Evolutionary conservation across 148 eudicot species (phyloP).

Genomic region (Vaccinium darrowii): DNA sequence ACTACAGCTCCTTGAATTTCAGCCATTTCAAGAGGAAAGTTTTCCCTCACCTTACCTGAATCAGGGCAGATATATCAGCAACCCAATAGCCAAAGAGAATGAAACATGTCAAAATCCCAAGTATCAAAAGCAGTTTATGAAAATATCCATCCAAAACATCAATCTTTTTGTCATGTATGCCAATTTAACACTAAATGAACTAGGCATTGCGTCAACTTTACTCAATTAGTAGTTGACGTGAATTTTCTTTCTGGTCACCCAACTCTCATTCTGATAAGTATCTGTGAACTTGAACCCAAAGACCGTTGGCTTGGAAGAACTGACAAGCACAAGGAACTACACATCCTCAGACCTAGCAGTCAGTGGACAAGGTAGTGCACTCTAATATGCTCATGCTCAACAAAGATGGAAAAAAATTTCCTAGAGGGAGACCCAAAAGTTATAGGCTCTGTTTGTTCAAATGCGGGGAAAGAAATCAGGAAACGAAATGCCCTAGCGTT

Average conservation of each 20-base stretch:
- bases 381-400: background rate
- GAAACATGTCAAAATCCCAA: background rate
- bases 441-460: background rate
- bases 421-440: background rate
- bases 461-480: background rate
- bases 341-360: background rate
- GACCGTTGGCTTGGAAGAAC: background rate
- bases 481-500: slow-evolving; percentile 2
- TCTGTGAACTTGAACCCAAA: background rate
- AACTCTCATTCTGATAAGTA: background rate
- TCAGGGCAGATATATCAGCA: slow-evolving; percentile 9
- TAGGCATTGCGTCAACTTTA: background rate
- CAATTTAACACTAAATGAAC: background rate
- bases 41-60: slow-evolving; percentile 85
- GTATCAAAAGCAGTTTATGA: background rate
- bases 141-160: background rate
- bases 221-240: background rate
- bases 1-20: slow-evolving; percentile 94
- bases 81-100: background rate
- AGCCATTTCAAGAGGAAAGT: slow-evolving; percentile 99
- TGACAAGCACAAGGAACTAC: background rate
- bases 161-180: background rate
- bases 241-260: background rate
- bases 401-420: background rate
- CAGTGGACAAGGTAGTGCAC: background rate